These are phyloP conservation scores for Rhodotorula taiwanensis DNA, from an alignment of 768 basidiomycete species.

Conservation along the genomic window DNA sequence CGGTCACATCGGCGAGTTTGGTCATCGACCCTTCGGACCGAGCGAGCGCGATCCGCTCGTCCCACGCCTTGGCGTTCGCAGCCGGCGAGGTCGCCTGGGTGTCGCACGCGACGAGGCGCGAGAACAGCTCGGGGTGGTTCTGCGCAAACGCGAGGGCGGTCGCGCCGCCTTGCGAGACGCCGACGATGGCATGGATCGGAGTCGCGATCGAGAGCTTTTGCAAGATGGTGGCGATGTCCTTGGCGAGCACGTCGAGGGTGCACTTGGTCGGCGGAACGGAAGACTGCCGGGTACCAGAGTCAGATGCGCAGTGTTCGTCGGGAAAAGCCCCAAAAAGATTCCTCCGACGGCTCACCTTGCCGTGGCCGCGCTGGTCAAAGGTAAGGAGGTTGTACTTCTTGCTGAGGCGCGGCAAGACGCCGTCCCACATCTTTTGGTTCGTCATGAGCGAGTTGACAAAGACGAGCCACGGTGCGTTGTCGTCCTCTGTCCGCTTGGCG, in stretches of 20 bases:
- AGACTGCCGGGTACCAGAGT: slow-evolving; percentile 20
- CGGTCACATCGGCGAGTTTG: slow-evolving; percentile 41
- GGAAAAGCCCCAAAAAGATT: too few relatives aligned
- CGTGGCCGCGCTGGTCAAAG: slow-evolving; percentile 45
- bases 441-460: slow-evolving; percentile 46
- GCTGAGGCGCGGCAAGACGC: slow-evolving; percentile 38
- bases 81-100: slow-evolving; percentile 43
- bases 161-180: slow-evolving; percentile 45
- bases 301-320: background rate
- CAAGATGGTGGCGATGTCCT: slow-evolving; percentile 42
- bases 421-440: slow-evolving; percentile 44
- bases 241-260: slow-evolving; percentile 41
- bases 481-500: slow-evolving; percentile 15
- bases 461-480: slow-evolving; percentile 40
- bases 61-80: slow-evolving; percentile 44
- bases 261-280: slow-evolving; percentile 38
- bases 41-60: slow-evolving; percentile 44
- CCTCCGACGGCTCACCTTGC: slow-evolving; percentile 36
- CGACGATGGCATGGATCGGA: slow-evolving; percentile 43
- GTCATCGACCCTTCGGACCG: slow-evolving; percentile 36
- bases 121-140: slow-evolving; percentile 34
- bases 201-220: slow-evolving; percentile 37
- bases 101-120: slow-evolving; percentile 43
- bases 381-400: slow-evolving; percentile 43
- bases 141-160: slow-evolving; percentile 43